Base-by-base conservation (phyloP, 2,329 filamentous ascomycete species). In the Aspergillus phoenicis region DNA sequence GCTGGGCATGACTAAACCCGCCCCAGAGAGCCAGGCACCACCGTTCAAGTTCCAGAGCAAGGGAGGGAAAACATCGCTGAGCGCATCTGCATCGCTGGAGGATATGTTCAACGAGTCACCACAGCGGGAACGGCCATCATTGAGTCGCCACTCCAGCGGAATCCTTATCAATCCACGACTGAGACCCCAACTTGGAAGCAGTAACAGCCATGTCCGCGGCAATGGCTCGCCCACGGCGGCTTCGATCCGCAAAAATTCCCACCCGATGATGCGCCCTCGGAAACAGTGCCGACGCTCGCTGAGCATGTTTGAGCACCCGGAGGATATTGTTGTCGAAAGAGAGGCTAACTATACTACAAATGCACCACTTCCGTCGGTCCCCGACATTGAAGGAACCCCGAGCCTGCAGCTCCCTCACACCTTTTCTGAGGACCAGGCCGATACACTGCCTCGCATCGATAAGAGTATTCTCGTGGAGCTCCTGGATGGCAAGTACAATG, bases 271-370 rank as follows among this genome's bases (percentile, higher is more conserved):
- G 69, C 87, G 92, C 63, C 91, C 91, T 48, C 87, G 93, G 66
- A 96, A 96, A 73, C 91, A 95, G 75, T 94, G 94, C 72, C 89
- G 95, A 62, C 88, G 95, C 66, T 96, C 94, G 24, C 81, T 97
- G 72, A 98, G 95, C 84, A 99, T 99, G 95, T 99, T 96, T 78
- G 94, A 98, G 80, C 88, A 90, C 74, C 90, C 93, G 3, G 90
- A 87, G 66, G 95, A 98, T 73, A 84, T 97, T 58, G 90, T 96
- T 81, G 92, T 91, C 78, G 83, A 88, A 59, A 92, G 93, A 75
- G 82, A 89, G 66, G 85, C 87, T 49, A 85, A 85, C 61, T 72
- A 79, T 57, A 75, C 80, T 68, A 73, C 83, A 60, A 81, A 85
- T 62, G 84, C 82, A 69, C 80, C 81, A 61, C 80, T 94, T 63